Evolutionary conservation across 805 yeast species (phyloP), one percentile per base, ranked within the genome.

Genomic region (Candida maltosa): DNA sequence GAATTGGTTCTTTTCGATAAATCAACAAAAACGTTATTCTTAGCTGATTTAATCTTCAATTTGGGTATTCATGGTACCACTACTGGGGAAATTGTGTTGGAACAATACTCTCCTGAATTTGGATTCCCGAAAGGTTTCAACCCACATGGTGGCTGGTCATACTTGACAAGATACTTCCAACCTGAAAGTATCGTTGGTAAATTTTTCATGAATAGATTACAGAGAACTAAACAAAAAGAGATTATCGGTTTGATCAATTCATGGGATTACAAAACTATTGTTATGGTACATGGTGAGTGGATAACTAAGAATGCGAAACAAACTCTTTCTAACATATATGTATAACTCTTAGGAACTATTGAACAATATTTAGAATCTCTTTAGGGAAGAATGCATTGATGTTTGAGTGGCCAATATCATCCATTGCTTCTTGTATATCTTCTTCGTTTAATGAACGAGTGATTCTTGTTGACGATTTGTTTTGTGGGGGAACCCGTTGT

Each of bases 11-110:
- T 73, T 44, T 73, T 53, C 48, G 76, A 76, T 49, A 62, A 60
- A 28, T 50, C 52, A 9, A 59, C 76, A 25, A 70, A 70, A 51
- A 63, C 75, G 1, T 47, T 80, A 12, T 62, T 73, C 39, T 76
- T 70, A 44, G 87, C 79, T 6, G 87, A 82, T 51, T 49, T 80
- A 38, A 46, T 80, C 22, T 74, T 80, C 59, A 78, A 78, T 49
- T 58, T 80, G 42, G 79, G 78, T 10, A 60, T 65, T 25, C 44
- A 49, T 12, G 71, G 67, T 6, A 44, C 55, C 12, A 42, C 44
- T n/a, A 22, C 33, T 16, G 61, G 65, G 23, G 26, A 40, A 11
- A 42, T 36, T 18, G 44, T 49, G 4, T 42, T 62, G 43, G 70
- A 65, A 36, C 80, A 74, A 45, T 71, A 52, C 45, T 57, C 65